These are phyloP conservation scores for Annulohypoxylon maeteangense DNA, from an alignment of 495 filamentous ascomycete genomes.

Conservation along the genomic window DNA sequence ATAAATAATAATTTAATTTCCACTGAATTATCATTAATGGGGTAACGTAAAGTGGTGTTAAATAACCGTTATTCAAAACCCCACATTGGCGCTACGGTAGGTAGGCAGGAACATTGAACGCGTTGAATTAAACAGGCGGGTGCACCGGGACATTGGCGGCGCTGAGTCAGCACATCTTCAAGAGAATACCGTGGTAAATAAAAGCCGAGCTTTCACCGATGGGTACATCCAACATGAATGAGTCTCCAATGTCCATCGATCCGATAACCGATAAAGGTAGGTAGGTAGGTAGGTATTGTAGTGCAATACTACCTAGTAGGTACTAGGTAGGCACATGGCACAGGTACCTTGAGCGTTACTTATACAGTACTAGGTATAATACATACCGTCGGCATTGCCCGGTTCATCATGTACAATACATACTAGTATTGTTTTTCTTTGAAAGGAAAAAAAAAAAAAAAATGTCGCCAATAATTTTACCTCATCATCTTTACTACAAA, in stretches of 20 bases:
- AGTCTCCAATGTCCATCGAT: neutral
- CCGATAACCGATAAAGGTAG: neutral
- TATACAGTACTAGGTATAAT: too few relatives aligned
- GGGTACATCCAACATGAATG: neutral
- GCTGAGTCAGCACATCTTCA: neutral
- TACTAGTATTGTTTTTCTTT: neutral
- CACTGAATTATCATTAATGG: too few relatives aligned
- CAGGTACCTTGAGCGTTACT: too few relatives aligned
- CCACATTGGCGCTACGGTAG: too few relatives aligned
- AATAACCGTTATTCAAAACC: too few relatives aligned
- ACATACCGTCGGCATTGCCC: conserved; percentile 25
- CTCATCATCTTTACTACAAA: neutral
- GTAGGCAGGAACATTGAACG: too few relatives aligned
- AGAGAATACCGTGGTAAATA: neutral
- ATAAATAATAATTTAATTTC: too few relatives aligned
- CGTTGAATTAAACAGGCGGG: too few relatives aligned
- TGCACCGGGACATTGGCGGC: too few relatives aligned
- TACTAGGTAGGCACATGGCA: neutral
- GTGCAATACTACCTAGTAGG: too few relatives aligned
- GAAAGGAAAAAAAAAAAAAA: too few relatives aligned
- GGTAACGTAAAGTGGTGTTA: too few relatives aligned
- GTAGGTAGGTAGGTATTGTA: neutral
- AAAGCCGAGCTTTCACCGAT: conserved; percentile 9
- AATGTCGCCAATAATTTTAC: conserved; percentile 14
- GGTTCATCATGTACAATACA: neutral